Percentiles rank a stretch among this genome's conserved stretches.
phyloP scores from a whole-genome alignment of 2,329 filamentous ascomycete genomes.

The Nigrospora osmanthi region DNA sequence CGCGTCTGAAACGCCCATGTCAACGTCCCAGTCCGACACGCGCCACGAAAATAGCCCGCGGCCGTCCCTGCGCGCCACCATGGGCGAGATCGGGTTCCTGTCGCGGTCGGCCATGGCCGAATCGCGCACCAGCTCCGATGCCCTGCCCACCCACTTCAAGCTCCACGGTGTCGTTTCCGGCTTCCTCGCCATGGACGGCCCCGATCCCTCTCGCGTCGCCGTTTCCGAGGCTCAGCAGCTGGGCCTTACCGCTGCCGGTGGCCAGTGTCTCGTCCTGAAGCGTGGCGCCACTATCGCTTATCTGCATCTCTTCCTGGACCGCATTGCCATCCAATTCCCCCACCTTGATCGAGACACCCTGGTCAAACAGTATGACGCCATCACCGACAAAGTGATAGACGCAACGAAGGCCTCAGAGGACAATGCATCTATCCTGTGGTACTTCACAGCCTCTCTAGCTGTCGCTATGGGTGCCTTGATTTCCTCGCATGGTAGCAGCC shows the following conservation, averaged over 20 bases:
- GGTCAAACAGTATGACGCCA: neutral
- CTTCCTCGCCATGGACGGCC: conserved; percentile 4
- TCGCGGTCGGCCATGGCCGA: conserved; percentile 23
- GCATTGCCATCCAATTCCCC: neutral
- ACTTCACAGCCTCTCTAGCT: conserved; percentile 1
- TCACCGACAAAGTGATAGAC: neutral
- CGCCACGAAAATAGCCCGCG: neutral
- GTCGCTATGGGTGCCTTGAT: conserved; percentile 1
- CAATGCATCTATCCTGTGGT: neutral
- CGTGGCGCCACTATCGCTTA: neutral
- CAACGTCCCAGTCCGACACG: neutral
- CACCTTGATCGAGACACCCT: neutral
- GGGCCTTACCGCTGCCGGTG: neutral
- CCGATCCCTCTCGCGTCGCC: neutral
- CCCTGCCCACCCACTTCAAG: conserved; percentile 13
- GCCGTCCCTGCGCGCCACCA: neutral
- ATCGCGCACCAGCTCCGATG: conserved; percentile 11
- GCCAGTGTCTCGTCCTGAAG: neutral
- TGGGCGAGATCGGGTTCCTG: conserved; percentile 18
- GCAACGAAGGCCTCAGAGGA: neutral
- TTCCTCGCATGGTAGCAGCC: neutral
- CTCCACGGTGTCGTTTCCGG: conserved; percentile 5
- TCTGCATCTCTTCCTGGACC: neutral
- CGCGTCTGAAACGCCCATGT: no score
- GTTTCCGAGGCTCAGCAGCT: neutral